phyloP scores from a whole-genome alignment of 2,329 filamentous ascomycete species.

The Fusarium incarnatum region DNA sequence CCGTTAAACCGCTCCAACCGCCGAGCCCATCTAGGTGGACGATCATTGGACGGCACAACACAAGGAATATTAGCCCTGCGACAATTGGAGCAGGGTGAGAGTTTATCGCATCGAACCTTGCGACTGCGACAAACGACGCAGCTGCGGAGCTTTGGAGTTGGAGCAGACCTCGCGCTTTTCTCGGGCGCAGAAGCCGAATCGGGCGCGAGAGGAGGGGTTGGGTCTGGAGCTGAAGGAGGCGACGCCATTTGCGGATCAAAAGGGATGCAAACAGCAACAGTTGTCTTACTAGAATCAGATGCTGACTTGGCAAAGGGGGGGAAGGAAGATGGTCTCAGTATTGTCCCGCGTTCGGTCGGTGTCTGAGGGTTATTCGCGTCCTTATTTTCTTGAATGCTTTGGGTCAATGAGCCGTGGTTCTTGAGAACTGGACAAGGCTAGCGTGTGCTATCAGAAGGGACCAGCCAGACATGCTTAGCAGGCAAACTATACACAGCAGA shows the following conservation, averaged over 20 bases:
- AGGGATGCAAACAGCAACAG: neutral
- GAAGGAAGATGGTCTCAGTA: neutral
- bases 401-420: neutral
- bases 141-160: constrained; percentile 54
- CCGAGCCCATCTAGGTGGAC: constrained; percentile 65
- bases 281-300: neutral
- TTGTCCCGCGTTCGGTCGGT: neutral
- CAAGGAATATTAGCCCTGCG: constrained; percentile 64
- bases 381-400: neutral
- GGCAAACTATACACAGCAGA: rapidly evolving
- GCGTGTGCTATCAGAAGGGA: neutral
- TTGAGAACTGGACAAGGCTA: neutral
- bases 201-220: constrained; percentile 17
- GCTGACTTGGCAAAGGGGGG: neutral
- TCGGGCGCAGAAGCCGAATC: constrained; percentile 40
- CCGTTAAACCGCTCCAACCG: constrained; percentile 58
- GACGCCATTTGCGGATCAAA: constrained; percentile 9
- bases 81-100: constrained; percentile 68
- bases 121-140: constrained; percentile 64
- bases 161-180: constrained; percentile 39
- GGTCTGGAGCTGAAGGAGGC: neutral
- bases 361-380: neutral
- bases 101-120: constrained; percentile 69
- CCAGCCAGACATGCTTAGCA: neutral
- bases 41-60: constrained; percentile 61